These are phyloP conservation scores for Cornus suecica DNA, from an alignment of 148 eudicot species.

Conservation along the genomic window DNA sequence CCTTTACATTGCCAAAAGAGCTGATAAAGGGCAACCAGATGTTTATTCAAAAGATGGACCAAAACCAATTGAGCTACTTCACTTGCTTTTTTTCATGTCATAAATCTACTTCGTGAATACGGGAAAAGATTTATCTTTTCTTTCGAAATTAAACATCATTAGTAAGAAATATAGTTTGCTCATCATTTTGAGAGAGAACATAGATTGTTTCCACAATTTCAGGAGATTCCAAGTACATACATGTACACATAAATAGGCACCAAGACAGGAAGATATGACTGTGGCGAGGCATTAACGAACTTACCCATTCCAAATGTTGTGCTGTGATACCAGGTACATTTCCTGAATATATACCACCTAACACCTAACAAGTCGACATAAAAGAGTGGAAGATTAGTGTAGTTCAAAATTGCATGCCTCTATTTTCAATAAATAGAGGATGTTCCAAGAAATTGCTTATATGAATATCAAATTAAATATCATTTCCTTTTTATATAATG, in stretches of 20 bases:
- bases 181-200: not conserved
- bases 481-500: not conserved
- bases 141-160: no score
- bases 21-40: not conserved
- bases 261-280: not conserved
- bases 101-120: no score
- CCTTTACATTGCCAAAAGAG: not conserved
- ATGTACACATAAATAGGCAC: no score
- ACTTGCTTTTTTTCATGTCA: not conserved
- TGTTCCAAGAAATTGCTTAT: not conserved
- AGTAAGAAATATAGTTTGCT: no score
- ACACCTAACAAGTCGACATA: constrained; percentile 44
- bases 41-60: not conserved
- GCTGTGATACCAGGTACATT: constrained; percentile 92
- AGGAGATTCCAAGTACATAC: not conserved
- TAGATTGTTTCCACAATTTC: no score
- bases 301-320: constrained; percentile 97
- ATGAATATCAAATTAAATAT: not conserved
- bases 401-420: not conserved
- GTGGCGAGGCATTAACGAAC: not conserved
- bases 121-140: no score
- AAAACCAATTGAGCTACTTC: not conserved
- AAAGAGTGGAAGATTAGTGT: not conserved
- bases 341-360: constrained; percentile 93
- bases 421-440: not conserved